A percentile compares a stretch with the other conserved stretches of the same genome.
These are phyloP conservation scores for Xylaria hypoxylon DNA, from an alignment of 2,329 filamentous ascomycete species.

Conservation along the genomic window DNA sequence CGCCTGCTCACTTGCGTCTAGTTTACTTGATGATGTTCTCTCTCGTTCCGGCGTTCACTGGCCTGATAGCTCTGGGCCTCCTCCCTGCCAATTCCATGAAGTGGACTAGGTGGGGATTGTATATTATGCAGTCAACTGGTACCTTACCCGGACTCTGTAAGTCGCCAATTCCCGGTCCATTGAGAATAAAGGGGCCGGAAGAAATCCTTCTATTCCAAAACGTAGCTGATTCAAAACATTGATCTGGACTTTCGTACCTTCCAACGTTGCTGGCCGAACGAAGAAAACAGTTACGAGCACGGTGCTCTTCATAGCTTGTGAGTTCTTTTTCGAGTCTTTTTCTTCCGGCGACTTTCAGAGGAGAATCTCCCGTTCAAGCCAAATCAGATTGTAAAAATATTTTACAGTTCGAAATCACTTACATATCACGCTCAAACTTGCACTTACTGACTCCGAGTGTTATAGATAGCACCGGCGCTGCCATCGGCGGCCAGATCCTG, in stretches of 20 bases:
- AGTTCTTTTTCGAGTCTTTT: no score
- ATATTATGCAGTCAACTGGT: conserved; percentile 48
- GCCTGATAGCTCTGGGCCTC: conserved; percentile 50
- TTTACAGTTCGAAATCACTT: no score
- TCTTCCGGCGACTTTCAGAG: no score
- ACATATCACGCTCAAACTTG: no score
- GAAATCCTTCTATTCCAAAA: not conserved
- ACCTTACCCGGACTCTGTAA: conserved; percentile 46
- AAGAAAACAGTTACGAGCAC: conserved; percentile 42
- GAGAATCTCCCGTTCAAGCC: no score
- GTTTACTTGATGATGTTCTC: conserved; percentile 48
- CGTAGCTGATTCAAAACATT: conserved; percentile 36
- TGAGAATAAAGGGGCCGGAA: not conserved
- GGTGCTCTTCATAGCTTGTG: conserved; percentile 38
- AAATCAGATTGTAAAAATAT: no score
- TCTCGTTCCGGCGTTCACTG: conserved; percentile 49
- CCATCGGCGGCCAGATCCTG: conserved; percentile 44
- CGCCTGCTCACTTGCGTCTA: not conserved
- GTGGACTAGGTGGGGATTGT: conserved; percentile 52
- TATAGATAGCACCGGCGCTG: conserved; percentile 37
- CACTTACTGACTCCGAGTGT: no score
- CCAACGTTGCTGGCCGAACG: conserved; percentile 43
- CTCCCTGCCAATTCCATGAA: conserved; percentile 43
- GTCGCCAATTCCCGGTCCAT: conserved; percentile 6
- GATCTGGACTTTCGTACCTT: conserved; percentile 52